phyloP scores from a whole-genome alignment of 805 yeast species.

The Candida gorgasii region DNA sequence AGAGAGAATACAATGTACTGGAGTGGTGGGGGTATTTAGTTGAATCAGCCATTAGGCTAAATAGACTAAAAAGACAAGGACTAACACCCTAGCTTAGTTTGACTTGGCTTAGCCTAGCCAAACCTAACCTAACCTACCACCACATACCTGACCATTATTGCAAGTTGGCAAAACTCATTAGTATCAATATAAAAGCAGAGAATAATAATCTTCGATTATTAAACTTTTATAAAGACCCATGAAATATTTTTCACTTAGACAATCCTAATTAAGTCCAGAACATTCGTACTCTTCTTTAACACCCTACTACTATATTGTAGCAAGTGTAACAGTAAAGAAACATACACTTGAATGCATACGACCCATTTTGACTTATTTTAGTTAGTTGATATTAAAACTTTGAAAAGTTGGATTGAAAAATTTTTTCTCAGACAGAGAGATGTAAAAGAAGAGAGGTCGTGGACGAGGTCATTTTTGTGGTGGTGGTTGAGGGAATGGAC shows the following conservation, averaged over 20 bases:
- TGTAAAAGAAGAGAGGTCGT: constrained; percentile 3
- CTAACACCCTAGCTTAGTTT: too few relatives aligned
- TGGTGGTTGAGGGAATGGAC: neutral
- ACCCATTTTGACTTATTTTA: constrained; percentile 83
- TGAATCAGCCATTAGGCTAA: too few relatives aligned
- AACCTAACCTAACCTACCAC: neutral
- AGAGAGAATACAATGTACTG: constrained; percentile 3
- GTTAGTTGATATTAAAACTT: constrained; percentile 10
- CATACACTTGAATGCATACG: constrained; percentile 99
- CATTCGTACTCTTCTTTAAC: constrained; percentile 7
- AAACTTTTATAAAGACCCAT: constrained; percentile 18
- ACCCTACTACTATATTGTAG: too few relatives aligned
- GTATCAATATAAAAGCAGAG: constrained; percentile 21
- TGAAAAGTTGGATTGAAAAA: constrained; percentile 10
- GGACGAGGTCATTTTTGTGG: neutral
- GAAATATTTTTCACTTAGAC: constrained; percentile 7
- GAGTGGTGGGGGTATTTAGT: constrained; percentile 1
- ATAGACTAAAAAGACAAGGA: too few relatives aligned
- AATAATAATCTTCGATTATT: constrained; percentile 3
- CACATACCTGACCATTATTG: too few relatives aligned
- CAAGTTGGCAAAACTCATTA: constrained; percentile 11
- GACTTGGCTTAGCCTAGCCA: neutral
- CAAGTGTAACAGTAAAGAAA: constrained; percentile 27
- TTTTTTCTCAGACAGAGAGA: constrained; percentile 7
- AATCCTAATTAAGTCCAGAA: constrained; percentile 8